phyloP scores from a whole-genome alignment of 2,329 filamentous ascomycete species.

The Chaetomium sp. region DNA sequence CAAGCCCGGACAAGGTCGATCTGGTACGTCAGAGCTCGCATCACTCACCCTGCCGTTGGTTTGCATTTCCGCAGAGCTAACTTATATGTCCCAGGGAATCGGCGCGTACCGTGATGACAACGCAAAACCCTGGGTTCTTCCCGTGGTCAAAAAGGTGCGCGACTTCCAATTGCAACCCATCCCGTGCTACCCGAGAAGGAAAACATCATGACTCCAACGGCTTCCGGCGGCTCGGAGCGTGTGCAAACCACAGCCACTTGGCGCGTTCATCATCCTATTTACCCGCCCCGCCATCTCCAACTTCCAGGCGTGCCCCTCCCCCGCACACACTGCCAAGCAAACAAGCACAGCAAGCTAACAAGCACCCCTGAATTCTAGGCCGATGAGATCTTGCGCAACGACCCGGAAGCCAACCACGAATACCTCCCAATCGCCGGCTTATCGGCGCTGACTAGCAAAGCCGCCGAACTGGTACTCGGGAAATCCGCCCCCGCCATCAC shows the following conservation, averaged over 20 bases:
- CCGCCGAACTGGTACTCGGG: conserved; percentile 87
- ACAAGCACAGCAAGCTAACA: conserved; percentile 12
- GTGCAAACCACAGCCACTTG: conserved; percentile 1
- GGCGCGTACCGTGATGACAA: conserved; percentile 94
- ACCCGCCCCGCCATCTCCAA: conserved; percentile 26
- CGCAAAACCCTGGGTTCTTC: conserved; percentile 95
- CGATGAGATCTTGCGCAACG: conserved; percentile 83
- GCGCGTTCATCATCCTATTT: conserved; percentile 16
- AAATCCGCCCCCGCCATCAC: conserved; percentile 75
- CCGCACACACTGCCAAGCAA: conserved; percentile 22
- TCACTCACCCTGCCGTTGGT: conserved; percentile 13
- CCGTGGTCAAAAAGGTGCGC: conserved; percentile 90
- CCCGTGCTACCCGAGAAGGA: not conserved
- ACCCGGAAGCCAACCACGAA: conserved; percentile 94
- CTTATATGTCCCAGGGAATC: conserved; percentile 57
- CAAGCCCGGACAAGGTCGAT: conserved; percentile 81
- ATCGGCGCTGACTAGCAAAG: conserved; percentile 80
- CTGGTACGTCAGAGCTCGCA: conserved; percentile 60
- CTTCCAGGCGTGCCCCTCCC: conserved; percentile 17
- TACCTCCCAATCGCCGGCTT: conserved; percentile 96
- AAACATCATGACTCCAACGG: not conserved
- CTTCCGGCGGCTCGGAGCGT: conserved; percentile 5
- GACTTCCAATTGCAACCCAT: not conserved
- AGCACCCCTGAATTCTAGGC: conserved; percentile 61
- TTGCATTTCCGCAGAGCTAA: not conserved